Evolutionary conservation across 1,139 yeast species (phyloP).

Genomic region (Torulaspora pretoriensis): DNA sequence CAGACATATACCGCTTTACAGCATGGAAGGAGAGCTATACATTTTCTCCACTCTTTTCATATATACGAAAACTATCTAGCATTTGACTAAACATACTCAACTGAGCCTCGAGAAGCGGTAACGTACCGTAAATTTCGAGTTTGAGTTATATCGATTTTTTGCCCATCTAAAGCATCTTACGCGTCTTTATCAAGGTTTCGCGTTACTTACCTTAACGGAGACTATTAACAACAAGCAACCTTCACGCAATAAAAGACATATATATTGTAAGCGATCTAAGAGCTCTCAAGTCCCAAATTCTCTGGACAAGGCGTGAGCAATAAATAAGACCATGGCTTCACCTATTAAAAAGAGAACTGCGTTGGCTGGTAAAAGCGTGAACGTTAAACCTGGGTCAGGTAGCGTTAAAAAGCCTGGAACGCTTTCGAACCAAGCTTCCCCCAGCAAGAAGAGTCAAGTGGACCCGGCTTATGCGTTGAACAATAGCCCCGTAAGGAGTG

Average conservation of each 20-base stretch:
- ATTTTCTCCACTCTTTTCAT: constrained; percentile 75
- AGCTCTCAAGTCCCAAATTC: background rate
- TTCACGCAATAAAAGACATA: background rate
- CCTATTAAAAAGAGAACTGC: constrained; percentile 20
- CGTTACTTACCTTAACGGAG: constrained; percentile 1
- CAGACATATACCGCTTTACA: constrained; percentile 73
- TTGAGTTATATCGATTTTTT: background rate
- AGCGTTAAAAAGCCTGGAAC: constrained; percentile 9
- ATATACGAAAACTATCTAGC: constrained; percentile 11
- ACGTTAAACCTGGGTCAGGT: constrained; percentile 9
- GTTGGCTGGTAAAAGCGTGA: constrained; percentile 17
- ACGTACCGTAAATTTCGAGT: background rate
- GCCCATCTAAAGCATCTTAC: constrained; percentile 2
- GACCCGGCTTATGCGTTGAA: constrained; percentile 17
- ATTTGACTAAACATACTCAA: background rate
- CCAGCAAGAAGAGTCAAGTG: constrained; percentile 17
- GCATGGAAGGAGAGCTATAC: constrained; percentile 73
- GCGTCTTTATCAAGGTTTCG: constrained; percentile 11
- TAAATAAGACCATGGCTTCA: constrained; percentile 14
- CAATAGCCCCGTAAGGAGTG: constrained; percentile 18
- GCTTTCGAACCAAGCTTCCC: constrained; percentile 11
- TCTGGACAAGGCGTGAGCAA: background rate
- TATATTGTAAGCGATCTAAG: background rate
- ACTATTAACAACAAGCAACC: background rate
- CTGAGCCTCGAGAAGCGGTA: background rate